Evolutionary conservation across 495 filamentous ascomycete species (phyloP), one percentile per base, ranked within the genome.

Genomic region (Penicillium longicatenatum): DNA sequence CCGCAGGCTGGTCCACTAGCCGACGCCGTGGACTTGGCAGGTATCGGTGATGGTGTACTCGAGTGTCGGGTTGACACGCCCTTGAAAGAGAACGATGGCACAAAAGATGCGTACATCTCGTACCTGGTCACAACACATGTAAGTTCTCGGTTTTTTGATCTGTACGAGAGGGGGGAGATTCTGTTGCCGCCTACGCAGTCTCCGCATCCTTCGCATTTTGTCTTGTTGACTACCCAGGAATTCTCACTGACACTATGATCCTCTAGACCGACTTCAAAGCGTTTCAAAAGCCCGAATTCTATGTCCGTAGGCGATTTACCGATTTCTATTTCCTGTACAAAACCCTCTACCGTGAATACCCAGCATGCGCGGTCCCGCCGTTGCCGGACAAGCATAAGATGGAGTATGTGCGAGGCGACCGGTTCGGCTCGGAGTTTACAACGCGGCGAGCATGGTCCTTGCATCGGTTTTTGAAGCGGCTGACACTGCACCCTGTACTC

Each of bases 291-390:
- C 74, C 89, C 16, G 81, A 84, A 1, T 89, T 89, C 57, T 74
- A 75, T 26, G 89, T 96, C 41, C 90, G 95, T 53, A 84, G 94
- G 58, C 89, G 94, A 60, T 98, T 97, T 70, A 97, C 92, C 54
- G 94, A 98, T 73, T 98, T 98, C 70, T 89, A 95, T 58, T 98
- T 97, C 69, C 86, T 98, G 54, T 97, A 90, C 81, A 98, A 96
- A 72, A 86, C 85, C 29, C 84, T 98, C 41, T 86, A 79, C 52
- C 84, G 85, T 62, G 91, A 97, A 66, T 98, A 92, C 66, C 91
- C 92, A 31, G 89, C 88, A 69, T 91, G 86, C 75, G 95, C 94
- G 42, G 92, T 98, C 12, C 94, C 94, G 39, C 94, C 94, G 47
- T 79, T 98, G 56, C 94, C 94, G 45, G 94, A 98, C 72, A 98